Evolutionary conservation across 2,329 filamentous ascomycete species (phyloP), one percentile per base, ranked within the genome.

Genomic region (Pseudocercospora fijiensis): DNA sequence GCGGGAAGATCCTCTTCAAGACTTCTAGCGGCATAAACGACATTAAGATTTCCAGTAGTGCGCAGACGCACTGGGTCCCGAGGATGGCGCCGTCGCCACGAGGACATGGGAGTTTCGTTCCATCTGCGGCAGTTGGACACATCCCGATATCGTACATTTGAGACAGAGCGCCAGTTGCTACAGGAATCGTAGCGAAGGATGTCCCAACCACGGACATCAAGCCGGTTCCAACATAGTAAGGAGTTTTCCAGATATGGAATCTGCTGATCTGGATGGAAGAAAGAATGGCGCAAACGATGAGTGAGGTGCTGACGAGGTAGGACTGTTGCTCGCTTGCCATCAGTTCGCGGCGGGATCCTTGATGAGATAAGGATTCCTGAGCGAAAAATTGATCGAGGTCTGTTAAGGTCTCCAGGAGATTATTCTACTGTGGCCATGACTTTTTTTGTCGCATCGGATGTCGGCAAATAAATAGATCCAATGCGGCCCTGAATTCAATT

Each of bases 81-180:
- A 94, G 80, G 53, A 94, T 82, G 1, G 87, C 86, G 2, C 91
- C 91, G 75, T 92, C 94, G 1, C 88, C 91, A 56, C 89, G 82
- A 0, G 90, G 90, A 67, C 91, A 94, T 1, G 90, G 88, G 0
- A 92, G 81, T 47, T 81, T 83, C n/a, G 82, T 87, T 43, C 90
- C 90, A 58, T 86, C 81, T 0, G 80, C 80, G 61, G 83, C 85
- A 0, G 76, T 75, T 0, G 86, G 86, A 66, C 87, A 90, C 67
- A 84, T 89, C 4, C 90, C 90, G 62, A 88, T 90, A 55, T 79
- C 80, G 74, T 94, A 94, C 89, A 93, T 94, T 73, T 94, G 90
- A 1, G 81, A 75, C 47, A 95, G 85, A 3, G 87, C 89, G 53
- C 90, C 89, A 30, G 84, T 84, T 1, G 90, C 89, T 26, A 92